phyloP scores from a whole-genome alignment of 768 basidiomycete species.

The Boletus rufocinnamomeus region DNA sequence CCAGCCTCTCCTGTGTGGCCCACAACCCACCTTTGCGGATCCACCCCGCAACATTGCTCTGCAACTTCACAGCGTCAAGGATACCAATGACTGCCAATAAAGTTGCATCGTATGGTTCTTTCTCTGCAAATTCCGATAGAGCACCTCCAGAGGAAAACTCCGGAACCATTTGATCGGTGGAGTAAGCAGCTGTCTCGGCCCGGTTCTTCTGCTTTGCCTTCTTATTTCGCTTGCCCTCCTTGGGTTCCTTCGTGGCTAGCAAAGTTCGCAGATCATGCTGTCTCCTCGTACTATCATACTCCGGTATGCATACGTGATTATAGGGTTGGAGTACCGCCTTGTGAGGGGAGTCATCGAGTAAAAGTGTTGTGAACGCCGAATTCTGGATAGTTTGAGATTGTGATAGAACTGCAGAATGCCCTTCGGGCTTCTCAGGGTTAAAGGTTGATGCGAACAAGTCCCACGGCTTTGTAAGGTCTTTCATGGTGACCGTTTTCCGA shows the following conservation, averaged over 20 bases:
- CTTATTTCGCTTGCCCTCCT: constrained; percentile 7
- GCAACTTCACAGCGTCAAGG: constrained; percentile 55
- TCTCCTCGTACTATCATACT: constrained; percentile 56
- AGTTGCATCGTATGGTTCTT: constrained; percentile 48
- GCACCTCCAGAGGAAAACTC: neutral
- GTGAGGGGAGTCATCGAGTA: constrained; percentile 53
- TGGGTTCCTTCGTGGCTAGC: constrained; percentile 17
- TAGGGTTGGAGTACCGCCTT: constrained; percentile 72
- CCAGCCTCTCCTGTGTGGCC: constrained; percentile 12
- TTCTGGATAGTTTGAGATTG: constrained; percentile 29
- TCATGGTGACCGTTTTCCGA: constrained; percentile 52
- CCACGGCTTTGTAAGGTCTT: constrained; percentile 76
- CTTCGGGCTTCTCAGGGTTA: constrained; percentile 3
- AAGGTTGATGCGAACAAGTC: constrained; percentile 31
- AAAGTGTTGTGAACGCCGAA: constrained; percentile 49
- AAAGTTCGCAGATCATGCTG: constrained; percentile 38
- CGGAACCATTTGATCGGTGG: constrained; percentile 1
- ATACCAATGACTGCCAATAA: constrained; percentile 67
- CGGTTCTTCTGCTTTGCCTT: constrained; percentile 7
- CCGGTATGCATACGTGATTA: constrained; percentile 77
- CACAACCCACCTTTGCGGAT: constrained; percentile 55
- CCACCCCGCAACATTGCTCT: constrained; percentile 72
- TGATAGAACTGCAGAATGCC: neutral
- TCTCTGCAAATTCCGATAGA: constrained; percentile 5
- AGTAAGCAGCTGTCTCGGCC: neutral